Percentiles rank a stretch among this genome's conserved stretches.
Conservation (phyloP, 163 green algal genomes). For the Botryococcus braunii region DNA sequence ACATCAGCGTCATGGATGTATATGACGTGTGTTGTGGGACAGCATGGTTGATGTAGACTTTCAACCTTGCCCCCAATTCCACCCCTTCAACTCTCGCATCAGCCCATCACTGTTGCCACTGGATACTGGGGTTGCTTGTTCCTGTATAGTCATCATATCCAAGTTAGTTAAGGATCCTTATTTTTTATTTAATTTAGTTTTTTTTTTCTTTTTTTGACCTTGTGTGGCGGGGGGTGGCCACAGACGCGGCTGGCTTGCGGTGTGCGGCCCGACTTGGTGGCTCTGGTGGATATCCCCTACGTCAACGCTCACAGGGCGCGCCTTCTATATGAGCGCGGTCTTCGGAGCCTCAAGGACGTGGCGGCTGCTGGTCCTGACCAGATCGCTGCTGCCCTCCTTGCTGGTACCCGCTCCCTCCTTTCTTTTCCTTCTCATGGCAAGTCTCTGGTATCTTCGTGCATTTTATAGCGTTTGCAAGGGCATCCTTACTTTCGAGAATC, state of each 20-base stretch:
- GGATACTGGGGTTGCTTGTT: neutral
- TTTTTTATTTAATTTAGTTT: too few relatives aligned
- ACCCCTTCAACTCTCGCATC: neutral
- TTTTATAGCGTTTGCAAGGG: too few relatives aligned
- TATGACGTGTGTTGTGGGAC: too few relatives aligned
- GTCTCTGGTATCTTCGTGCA: too few relatives aligned
- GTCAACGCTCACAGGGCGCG: slow-evolving; percentile 60
- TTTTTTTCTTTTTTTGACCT: neutral
- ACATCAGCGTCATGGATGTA: too few relatives aligned
- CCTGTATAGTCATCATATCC: neutral
- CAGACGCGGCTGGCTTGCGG: slow-evolving; percentile 50
- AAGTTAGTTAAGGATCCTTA: too few relatives aligned
- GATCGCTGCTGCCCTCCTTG: slow-evolving; percentile 30
- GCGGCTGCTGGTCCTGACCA: slow-evolving; percentile 33
- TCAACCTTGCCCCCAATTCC: too few relatives aligned
- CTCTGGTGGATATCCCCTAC: slow-evolving; percentile 60
- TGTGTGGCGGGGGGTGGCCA: neutral
- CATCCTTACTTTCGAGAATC: too few relatives aligned
- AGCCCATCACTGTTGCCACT: neutral
- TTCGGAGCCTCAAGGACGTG: slow-evolving; percentile 63
- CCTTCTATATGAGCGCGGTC: slow-evolving; percentile 70
- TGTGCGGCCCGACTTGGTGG: slow-evolving; percentile 62
- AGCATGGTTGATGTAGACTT: too few relatives aligned
- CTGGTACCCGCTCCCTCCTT: slow-evolving; percentile 44
- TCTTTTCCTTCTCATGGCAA: too few relatives aligned